Base-by-base conservation (phyloP, 495 filamentous ascomycete species). In the Penicillium robsamsonii region DNA sequence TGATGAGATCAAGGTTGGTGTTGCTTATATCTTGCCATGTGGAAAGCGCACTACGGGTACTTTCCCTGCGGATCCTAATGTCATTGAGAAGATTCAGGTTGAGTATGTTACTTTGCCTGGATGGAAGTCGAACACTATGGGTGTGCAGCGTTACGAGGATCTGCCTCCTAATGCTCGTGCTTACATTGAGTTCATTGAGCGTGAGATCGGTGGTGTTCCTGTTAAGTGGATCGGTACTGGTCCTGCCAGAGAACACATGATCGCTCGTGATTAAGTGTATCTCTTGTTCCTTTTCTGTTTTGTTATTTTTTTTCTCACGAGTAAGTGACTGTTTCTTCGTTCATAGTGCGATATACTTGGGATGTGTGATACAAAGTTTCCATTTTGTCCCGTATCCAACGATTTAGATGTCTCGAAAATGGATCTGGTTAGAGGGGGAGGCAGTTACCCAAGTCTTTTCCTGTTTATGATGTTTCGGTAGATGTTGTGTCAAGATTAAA, bases 191-290 rank as follows among this genome's bases (percentile, higher is more conserved):
- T 92, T 87, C 65, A 86, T 91, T 61, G 91, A 95, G 76, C 72
- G 83, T 62, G 86, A 85, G 61, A 73, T 90, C 17, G 72, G 72
- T 47, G 89, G 84, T 30, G 85, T 92, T 17, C 80, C 74, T 54
- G 74, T 94, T 46, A 84, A 84, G 69, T 92, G 82, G 75, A 87
- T 95, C 64, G 91, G 91, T 12, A 90, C 87, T 17, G 92, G 91
- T 9, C 90, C 87, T 40, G 81, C 77, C 29, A 73, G 89, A 40
- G 87, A 92, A 48, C 75, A 85, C 64, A 84, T 85, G 81, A 84
- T 87, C 65, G 67, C 73, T 46, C 78, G 82, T 63, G 77, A 78
- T 56, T 73, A 70, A 47, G 35, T 45, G 27, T 4, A 54, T 48
- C 13, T 54, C 25, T 47, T 58, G 17, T 25, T 50, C 46, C 17